Evolutionary conservation across 2,329 filamentous ascomycete genomes (phyloP).

Genomic region (Niveomyces coronatus): DNA sequence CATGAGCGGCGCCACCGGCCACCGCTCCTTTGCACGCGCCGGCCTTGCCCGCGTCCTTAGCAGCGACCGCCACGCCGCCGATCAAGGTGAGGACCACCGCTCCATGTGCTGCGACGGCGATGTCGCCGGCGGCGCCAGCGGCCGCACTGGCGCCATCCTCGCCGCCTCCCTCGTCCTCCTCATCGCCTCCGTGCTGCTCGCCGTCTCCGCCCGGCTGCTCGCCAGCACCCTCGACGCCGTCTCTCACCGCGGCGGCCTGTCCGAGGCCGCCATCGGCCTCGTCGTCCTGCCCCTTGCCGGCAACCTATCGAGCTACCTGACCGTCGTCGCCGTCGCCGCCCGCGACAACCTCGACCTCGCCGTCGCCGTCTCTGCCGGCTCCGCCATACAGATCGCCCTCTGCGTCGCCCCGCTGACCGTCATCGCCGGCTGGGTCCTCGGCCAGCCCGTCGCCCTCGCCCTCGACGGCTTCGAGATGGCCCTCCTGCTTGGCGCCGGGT

Average conservation of each 20-base stretch:
- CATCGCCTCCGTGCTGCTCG: constrained; percentile 44
- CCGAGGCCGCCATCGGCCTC: constrained; percentile 49
- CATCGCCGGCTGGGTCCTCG: constrained; percentile 47
- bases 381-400: constrained; percentile 50
- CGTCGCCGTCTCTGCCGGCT: constrained; percentile 46
- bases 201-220: constrained; percentile 51
- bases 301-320: constrained; percentile 49
- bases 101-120: no score
- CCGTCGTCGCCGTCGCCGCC: constrained; percentile 42
- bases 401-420: constrained; percentile 52
- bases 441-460: constrained; percentile 50
- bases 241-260: constrained; percentile 36
- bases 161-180: constrained; percentile 39
- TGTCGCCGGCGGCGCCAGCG: background rate
- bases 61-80: constrained; percentile 7
- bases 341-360: constrained; percentile 51
- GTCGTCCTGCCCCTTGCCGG: constrained; percentile 53
- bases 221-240: constrained; percentile 48
- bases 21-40: constrained; percentile 2
- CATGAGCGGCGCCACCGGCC: background rate
- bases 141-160: constrained; percentile 6
- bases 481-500: constrained; percentile 57
- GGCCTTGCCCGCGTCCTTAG: constrained; percentile 1
- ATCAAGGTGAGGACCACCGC: background rate
- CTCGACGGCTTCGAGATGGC: constrained; percentile 70